Evolutionary conservation across 345 rosid species (phyloP), one percentile per base, ranked within the genome.

Genomic region (Clarkia xantiana): DNA sequence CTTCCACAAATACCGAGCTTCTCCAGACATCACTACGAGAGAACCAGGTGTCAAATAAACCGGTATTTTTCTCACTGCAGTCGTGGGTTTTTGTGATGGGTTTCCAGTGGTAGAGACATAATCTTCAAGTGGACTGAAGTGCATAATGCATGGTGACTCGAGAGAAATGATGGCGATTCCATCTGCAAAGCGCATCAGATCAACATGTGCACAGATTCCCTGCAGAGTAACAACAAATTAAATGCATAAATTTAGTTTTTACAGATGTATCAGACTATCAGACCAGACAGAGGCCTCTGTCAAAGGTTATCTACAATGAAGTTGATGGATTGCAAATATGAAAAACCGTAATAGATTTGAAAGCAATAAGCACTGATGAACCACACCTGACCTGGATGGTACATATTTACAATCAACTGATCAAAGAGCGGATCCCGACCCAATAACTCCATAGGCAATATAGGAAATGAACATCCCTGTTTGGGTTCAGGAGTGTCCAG

Each of bases 131-230:
- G 13, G 65, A 52, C 69, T 69, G 61, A 90, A 86, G 69, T 81
- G 82, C 95, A 90, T 90, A 59, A 90, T 74, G 15, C 86, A 90
- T 0, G 86, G 62, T 14, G 97, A 90, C 51, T 86, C 95, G 11
- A 90, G 69, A 3, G 97, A 90, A 9, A 90, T 63, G 3, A 90
- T 76, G 53, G 82, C 86, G 22, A 90, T 86, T 57, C 97, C 95
- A 59, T 90, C 94, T 45, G 83, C 95, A 19, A 90, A 86, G 34
- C 88, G 84, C 77, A 86, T 67, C 20, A 90, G 79, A 44, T 90
- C 97, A 61, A 90, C 80, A 63, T 86, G 95, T 3, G 91, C 86
- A 69, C 95, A 86, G 2, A 90, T 90, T 7, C 97, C 97, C 97
- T 90, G 72, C 63, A 1, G 14, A 40, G 29, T 41, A 15, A 18